A percentile compares a stretch with the other conserved stretches of the same genome.
Evolutionary conservation across 208 protist genomes (phyloP).

Genomic region (Balamuthia mandrillaris): DNA sequence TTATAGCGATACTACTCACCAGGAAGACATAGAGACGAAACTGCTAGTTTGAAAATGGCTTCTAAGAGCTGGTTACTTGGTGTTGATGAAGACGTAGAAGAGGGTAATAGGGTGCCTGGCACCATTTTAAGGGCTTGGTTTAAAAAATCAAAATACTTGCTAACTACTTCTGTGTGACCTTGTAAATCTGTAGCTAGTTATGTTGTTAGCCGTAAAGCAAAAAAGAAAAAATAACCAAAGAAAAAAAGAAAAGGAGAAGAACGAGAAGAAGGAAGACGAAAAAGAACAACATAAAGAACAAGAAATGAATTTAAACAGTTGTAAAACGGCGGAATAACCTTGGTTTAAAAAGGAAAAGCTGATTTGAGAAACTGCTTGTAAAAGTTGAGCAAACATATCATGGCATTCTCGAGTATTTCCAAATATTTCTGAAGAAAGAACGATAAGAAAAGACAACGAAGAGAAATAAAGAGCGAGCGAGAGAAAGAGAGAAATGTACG

Average conservation of each 20-base stretch:
- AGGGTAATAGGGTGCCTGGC: not conserved
- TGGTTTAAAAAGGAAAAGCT: not conserved
- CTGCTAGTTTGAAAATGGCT: not conserved
- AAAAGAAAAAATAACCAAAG: not conserved
- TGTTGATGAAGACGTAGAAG: not conserved
- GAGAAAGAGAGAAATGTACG: not conserved
- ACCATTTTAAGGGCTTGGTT: not conserved
- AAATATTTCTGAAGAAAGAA: not conserved
- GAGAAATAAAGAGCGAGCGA: not conserved
- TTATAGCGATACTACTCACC: not conserved
- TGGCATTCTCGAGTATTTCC: not conserved
- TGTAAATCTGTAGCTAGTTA: not conserved
- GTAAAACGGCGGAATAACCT: not conserved
- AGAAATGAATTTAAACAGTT: no score
- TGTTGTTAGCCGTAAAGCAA: not conserved
- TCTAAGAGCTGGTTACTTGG: not conserved
- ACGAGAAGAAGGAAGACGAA: no score
- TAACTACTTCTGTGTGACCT: not conserved
- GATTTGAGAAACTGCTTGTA: not conserved
- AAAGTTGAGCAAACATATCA: not conserved
- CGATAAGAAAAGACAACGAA: not conserved
- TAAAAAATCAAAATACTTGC: slow-evolving; percentile 11
- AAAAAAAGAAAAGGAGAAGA: not conserved
- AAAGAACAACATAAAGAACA: no score
- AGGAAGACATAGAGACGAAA: not conserved